These are phyloP conservation scores for Thelonectria blattea DNA, from an alignment of 2,329 filamentous ascomycete genomes.

Conservation along the genomic window DNA sequence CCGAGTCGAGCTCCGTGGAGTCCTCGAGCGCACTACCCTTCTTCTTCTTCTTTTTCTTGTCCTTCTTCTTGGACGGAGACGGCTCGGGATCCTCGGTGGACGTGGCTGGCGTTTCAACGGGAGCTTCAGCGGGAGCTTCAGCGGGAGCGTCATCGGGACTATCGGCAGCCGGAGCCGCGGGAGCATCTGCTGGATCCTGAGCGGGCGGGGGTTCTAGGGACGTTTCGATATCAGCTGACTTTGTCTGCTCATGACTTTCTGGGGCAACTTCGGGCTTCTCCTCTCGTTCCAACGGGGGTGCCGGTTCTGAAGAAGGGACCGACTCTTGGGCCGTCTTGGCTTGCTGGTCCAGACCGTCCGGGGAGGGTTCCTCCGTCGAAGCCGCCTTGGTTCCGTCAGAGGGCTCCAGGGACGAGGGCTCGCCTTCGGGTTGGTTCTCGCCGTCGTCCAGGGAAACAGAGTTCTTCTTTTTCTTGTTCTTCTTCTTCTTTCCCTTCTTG, in stretches of 20 bases:
- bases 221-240: slow-evolving; percentile 36
- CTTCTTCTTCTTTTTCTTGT: slow-evolving; percentile 45
- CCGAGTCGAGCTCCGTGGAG: slow-evolving; percentile 25
- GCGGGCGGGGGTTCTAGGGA: slow-evolving; percentile 28
- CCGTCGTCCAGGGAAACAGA: slow-evolving; percentile 21
- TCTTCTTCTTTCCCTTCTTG: slow-evolving; percentile 45
- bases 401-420: slow-evolving; percentile 17
- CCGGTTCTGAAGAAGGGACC: slow-evolving; percentile 16
- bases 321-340: slow-evolving; percentile 16
- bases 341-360: slow-evolving; percentile 1
- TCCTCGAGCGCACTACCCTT: slow-evolving; percentile 38
- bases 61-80: slow-evolving; percentile 39
- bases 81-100: slow-evolving; percentile 32
- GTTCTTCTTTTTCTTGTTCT: slow-evolving; percentile 45
- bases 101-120: slow-evolving; percentile 23
- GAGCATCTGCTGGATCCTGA: slow-evolving; percentile 29
- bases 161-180: slow-evolving; percentile 24
- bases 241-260: slow-evolving; percentile 33
- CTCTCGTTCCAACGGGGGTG: slow-evolving; percentile 22
- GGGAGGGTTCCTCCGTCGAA: slow-evolving; percentile 16
- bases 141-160: slow-evolving; percentile 16
- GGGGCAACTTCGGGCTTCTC: slow-evolving; percentile 28
- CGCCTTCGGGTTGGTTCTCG: slow-evolving; percentile 26
- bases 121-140: slow-evolving; percentile 20
- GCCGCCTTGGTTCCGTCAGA: slow-evolving; percentile 15